Evolutionary conservation across 805 yeast species (phyloP), one percentile per base, ranked within the genome.

Genomic region (Ogataea henricii): DNA sequence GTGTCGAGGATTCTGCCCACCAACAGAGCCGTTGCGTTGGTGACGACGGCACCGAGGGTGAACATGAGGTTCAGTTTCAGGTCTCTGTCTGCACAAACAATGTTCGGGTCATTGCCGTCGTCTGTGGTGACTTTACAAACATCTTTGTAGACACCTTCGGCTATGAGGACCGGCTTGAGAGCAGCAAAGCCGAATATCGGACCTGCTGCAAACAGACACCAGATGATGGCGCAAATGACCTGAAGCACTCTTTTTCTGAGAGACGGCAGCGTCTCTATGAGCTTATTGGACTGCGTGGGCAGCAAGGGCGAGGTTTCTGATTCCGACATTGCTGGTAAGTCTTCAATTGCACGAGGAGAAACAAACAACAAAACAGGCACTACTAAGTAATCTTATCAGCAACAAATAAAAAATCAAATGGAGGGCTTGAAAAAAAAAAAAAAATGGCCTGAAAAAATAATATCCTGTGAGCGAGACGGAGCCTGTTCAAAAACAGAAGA

Each of bases 131-230:
- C 60, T 3, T 71, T 62, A 63, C 97, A 91, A 6, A 71, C 61
- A 1, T 82, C 78, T 20, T 74, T 66, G 59, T 91, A 92, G 3
- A 91, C 85, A 3, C 92, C 90, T 62, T 92, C 91, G 8, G 73
- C 64, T 16, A 89, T 77, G 37, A 92, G 69, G 9, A 91, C 80
- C 5, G 96, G 95, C 62, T 92, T 92, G 46, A 91, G 71, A 3
- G 98, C 97, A 20, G 97, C 97, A 71, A 91, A 91, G 3, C 98
- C 98, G 73, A 91, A 91, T 12, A 91, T 83, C 1, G 95, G 89
- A 5, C 97, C 98, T 0, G 96, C 97, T 0, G 96, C 89, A 32
- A 89, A 72, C 12, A 91, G 69, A 69, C 97, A 92, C 96, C 96
- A 91, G 0, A 74, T 46, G 14, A 89, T 78, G 23, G 97, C 91